Base-by-base conservation (phyloP, 306 rosid genomes). In the Oxytropis ochrocephala region DNA sequence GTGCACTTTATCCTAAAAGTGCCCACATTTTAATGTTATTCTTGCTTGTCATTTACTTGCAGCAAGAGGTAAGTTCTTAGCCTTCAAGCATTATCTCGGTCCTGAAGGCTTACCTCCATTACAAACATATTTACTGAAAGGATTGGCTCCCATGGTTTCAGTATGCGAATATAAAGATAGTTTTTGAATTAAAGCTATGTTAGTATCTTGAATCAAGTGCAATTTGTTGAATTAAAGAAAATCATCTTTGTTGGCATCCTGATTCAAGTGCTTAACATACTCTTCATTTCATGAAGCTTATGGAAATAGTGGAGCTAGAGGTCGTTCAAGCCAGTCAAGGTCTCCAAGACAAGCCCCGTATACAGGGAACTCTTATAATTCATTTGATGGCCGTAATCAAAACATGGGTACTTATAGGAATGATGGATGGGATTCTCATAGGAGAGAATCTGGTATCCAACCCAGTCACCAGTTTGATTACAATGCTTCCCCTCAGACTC, bases 1-100 rank as follows among this genome's bases (percentile, higher is more conserved):
- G 72, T 74, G 78, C 60, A 62, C 61, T 63, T 42, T 65, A 48
- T 56, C 60, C 65, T 18, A 9, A 35, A 39, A 44, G 64, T 38
- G 44, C 58, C 61, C 38, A 72, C 75, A 72, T 76, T 78, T 71
- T 87, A 84, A 79, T 75, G 78, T 59, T 61, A 67, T 79, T 86
- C 71, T 79, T 81, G 56, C 83, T 74, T 88, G 75, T 82, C 77
- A 60, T 85, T 88, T 91, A 86, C 84, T 84, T 89, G 99, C 97
- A 83, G 96, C 95, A 78, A 79, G 87, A 91, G 99, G 97, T 95
- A 95, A 95, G 99, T 95, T 86, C 93, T 85, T 85, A 79, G 81
- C 84, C 83, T 88, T 85, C 90, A 84, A 82, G 91, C 80, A 72
- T 87, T 88, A 69, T 87, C 81, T 83, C 89, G 64, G 77, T 87